A percentile compares a stretch with the other conserved stretches of the same genome.
phyloP scores from a whole-genome alignment of 148 eudicot species.

The Arbutus unedo region DNA sequence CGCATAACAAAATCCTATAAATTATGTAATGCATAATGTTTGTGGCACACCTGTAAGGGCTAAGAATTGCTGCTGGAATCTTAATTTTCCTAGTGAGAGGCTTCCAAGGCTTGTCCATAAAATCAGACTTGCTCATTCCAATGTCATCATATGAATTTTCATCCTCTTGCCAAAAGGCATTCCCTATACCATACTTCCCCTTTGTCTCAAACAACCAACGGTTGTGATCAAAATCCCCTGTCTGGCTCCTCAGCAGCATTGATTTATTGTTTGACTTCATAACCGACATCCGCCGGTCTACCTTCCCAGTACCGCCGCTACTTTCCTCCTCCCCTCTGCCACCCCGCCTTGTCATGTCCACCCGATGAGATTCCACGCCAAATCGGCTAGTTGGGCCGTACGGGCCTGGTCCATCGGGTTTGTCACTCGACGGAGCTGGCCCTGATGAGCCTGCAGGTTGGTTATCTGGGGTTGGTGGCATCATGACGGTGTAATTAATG shows the following conservation, averaged over 20 bases:
- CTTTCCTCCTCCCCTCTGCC: conserved; percentile 17
- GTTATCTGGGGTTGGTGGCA: conserved; percentile 93
- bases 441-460: conserved; percentile 36
- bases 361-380: conserved; percentile 22
- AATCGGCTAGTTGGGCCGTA: conserved; percentile 24
- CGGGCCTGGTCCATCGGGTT: conserved; percentile 31
- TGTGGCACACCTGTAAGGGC: conserved; percentile 76
- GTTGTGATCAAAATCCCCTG: conserved; percentile 84
- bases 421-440: conserved; percentile 15
- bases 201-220: conserved; percentile 85
- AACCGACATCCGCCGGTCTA: conserved; percentile 62
- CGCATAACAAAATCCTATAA: too few species aligned
- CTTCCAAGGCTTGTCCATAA: conserved; percentile 93
- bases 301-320: conserved; percentile 20
- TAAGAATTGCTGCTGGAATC: conserved; percentile 55
- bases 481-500: conserved; percentile 58
- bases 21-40: too few species aligned
- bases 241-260: conserved; percentile 74
- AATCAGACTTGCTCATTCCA: conserved; percentile 70
- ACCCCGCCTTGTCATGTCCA: conserved; percentile 4
- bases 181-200: conserved; percentile 89
- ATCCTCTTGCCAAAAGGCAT: conserved; percentile 73
- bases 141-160: conserved; percentile 44
- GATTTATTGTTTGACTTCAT: conserved; percentile 59
- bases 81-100: conserved; percentile 75